These are phyloP conservation scores for Pseudopyrenochaeta lycopersici DNA, from an alignment of 2,329 filamentous ascomycete species.

Conservation along the genomic window DNA sequence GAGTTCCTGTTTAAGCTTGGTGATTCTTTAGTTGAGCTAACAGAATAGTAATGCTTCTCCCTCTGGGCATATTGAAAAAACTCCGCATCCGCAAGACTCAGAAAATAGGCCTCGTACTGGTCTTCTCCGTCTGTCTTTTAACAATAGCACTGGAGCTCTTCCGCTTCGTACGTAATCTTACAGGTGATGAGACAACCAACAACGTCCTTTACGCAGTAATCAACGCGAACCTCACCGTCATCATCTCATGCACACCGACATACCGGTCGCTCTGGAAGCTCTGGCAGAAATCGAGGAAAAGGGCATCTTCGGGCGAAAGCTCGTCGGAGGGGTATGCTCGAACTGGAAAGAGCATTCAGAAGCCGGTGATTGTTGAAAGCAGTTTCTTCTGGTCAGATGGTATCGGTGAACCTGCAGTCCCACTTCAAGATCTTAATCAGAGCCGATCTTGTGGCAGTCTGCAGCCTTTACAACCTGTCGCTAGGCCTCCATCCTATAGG, in stretches of 20 bases:
- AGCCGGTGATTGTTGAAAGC: neutral
- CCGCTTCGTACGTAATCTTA: slow-evolving; percentile 4
- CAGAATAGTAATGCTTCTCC: slow-evolving; percentile 8
- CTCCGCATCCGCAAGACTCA: slow-evolving; percentile 4
- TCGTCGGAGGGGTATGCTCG: neutral
- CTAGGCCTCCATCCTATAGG: neutral
- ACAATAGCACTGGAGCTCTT: slow-evolving; percentile 10
- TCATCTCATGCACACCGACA: slow-evolving; percentile 6
- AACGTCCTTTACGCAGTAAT: slow-evolving; percentile 7
- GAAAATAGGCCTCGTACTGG: slow-evolving; percentile 7
- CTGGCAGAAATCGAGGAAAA: slow-evolving; percentile 1
- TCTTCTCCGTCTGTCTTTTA: slow-evolving; percentile 9
- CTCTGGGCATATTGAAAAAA: neutral
- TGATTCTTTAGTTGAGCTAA: neutral
- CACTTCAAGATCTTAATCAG: neutral
- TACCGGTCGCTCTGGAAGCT: slow-evolving; percentile 6
- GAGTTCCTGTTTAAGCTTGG: neutral
- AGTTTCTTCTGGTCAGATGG: neutral
- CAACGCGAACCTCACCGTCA: slow-evolving; percentile 5
- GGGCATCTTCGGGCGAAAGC: neutral
- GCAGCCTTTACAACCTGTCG: neutral
- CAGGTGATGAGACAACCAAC: slow-evolving; percentile 1
- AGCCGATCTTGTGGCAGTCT: neutral
- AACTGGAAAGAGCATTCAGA: neutral
- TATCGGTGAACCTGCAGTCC: neutral